Conservation (phyloP, 2,329 filamentous ascomycete species). For the Blastomyces emzantsi region DNA sequence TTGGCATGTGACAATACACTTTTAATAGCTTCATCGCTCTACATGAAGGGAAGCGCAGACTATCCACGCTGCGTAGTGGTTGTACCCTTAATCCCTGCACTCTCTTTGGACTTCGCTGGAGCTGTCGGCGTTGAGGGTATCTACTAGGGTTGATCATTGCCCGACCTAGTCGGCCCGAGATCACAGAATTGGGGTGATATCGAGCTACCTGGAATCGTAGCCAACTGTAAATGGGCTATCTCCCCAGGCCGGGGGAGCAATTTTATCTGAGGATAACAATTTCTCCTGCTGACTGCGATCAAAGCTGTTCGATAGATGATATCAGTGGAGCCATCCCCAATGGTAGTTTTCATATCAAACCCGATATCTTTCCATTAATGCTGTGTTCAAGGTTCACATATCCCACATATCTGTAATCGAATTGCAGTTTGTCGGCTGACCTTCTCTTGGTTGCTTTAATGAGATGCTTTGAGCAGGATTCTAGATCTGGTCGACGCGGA, state of each 20-base stretch:
- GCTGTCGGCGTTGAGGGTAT: background rate
- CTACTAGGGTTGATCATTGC: background rate
- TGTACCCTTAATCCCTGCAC: background rate
- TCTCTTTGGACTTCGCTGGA: background rate
- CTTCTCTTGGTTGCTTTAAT: background rate
- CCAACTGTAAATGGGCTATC: background rate
- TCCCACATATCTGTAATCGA: background rate
- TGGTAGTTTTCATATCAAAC: background rate
- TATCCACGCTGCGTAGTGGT: background rate
- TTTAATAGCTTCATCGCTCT: background rate
- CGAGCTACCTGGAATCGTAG: background rate
- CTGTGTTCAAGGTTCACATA: background rate
- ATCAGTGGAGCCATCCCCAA: background rate
- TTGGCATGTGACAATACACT: background rate
- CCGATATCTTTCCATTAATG: background rate
- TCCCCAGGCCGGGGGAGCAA: background rate
- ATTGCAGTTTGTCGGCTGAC: background rate
- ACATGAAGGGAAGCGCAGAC: background rate
- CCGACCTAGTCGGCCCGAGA: background rate
- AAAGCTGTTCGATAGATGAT: background rate
- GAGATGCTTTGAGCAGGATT: background rate
- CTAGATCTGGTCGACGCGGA: background rate
- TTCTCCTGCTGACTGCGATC: background rate
- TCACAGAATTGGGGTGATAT: background rate
- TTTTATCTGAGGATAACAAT: background rate